Evolutionary conservation across 306 rosid species (phyloP).

Genomic region (Lathyrus oleraceus): DNA sequence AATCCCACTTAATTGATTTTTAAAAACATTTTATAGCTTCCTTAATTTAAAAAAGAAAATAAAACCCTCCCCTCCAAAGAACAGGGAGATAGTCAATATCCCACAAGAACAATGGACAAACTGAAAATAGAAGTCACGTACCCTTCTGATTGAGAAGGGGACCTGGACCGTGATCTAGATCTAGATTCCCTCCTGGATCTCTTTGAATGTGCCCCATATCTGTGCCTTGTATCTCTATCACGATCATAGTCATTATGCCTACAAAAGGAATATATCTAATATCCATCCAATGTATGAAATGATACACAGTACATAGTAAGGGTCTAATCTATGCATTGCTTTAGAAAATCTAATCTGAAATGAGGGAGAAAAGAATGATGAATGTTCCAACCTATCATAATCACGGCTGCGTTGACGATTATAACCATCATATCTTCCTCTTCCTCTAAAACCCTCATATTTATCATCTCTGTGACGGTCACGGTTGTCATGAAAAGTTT

Average conservation of each 20-base stretch:
- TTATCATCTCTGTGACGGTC: slow-evolving; percentile 45
- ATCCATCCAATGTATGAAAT: slow-evolving; percentile 13
- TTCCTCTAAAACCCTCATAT: slow-evolving; percentile 56
- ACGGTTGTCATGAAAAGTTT: slow-evolving; percentile 38
- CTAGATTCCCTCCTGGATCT: slow-evolving; percentile 53
- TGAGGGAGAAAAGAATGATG: not conserved
- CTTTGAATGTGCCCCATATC: slow-evolving; percentile 49
- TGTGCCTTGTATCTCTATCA: slow-evolving; percentile 58
- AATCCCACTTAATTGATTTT: too few relatives aligned
- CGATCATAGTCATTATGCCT: slow-evolving; percentile 51
- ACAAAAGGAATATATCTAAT: slow-evolving; percentile 28
- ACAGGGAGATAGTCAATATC: slow-evolving; percentile 3
- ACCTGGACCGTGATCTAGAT: slow-evolving; percentile 60
- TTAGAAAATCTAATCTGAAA: not conserved
- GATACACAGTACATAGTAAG: not conserved
- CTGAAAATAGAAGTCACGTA: slow-evolving; percentile 29
- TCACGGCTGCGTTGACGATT: slow-evolving; percentile 43
- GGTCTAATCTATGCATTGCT: not conserved
- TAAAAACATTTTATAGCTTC: too few relatives aligned
- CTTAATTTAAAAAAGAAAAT: too few relatives aligned
- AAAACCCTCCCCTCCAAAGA: not conserved
- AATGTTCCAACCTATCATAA: slow-evolving; percentile 56
- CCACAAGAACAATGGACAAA: slow-evolving; percentile 17
- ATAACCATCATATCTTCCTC: slow-evolving; percentile 42
- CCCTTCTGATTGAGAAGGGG: slow-evolving; percentile 62